A percentile compares a stretch with the other conserved stretches of the same genome.
These are phyloP conservation scores for Thuja plicata DNA, from an alignment of 83 land plant genomes.

Conservation along the genomic window DNA sequence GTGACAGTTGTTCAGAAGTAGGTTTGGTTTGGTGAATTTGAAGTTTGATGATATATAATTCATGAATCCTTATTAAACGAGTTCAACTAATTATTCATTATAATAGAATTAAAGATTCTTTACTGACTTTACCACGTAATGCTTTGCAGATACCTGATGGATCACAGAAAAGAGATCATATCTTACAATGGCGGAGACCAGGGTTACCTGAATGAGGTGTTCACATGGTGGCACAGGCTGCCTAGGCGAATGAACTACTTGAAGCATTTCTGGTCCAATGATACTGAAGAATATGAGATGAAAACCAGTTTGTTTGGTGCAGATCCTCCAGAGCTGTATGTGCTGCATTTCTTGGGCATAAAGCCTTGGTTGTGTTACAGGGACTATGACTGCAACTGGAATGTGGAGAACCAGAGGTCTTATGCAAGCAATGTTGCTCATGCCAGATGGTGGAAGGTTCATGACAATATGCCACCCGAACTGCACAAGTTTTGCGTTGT, in stretches of 20 bases:
- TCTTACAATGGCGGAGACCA: constrained; percentile 98
- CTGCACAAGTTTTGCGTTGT: constrained; percentile 69
- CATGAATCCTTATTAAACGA: too few species aligned
- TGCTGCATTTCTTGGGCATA: constrained; percentile 77
- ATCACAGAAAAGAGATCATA: constrained; percentile 57
- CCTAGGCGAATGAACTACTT: constrained; percentile 85
- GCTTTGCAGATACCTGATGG: constrained; percentile 42
- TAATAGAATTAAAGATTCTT: not conserved
- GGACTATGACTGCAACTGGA: constrained; percentile 93
- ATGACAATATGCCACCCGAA: constrained; percentile 69
- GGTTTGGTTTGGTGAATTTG: too few species aligned
- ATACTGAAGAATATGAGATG: constrained; percentile 48
- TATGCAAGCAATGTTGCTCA: constrained; percentile 88
- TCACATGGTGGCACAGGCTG: constrained; percentile 95
- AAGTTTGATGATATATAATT: too few species aligned
- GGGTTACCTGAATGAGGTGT: constrained; percentile 86
- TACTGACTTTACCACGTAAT: not conserved
- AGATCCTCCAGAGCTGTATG: constrained; percentile 81
- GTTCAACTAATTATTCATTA: too few species aligned
- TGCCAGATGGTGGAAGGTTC: constrained; percentile 83
- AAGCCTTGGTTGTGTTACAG: constrained; percentile 94
- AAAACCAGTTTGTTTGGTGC: constrained; percentile 72
- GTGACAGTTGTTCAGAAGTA: too few species aligned
- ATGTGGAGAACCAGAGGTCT: constrained; percentile 44
- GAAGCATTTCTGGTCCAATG: constrained; percentile 89